phyloP scores from a whole-genome alignment of 192 early-diverging fungal species.

The Helicostylum pulchrum region DNA sequence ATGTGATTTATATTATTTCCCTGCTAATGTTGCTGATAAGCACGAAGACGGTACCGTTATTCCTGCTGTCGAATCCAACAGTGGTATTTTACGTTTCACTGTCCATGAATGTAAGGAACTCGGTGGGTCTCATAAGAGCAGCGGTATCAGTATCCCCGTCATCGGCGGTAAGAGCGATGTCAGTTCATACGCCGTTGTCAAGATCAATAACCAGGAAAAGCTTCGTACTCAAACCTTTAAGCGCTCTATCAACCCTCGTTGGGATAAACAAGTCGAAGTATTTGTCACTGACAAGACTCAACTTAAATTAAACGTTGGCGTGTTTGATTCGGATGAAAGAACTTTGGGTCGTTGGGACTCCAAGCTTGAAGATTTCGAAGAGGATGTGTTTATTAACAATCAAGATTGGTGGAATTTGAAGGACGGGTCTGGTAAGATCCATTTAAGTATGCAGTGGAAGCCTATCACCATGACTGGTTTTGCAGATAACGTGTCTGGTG shows the following conservation, averaged over 20 bases:
- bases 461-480: slow-evolving; percentile 66
- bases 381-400: slow-evolving; percentile 35
- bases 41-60: slow-evolving; percentile 42
- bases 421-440: slow-evolving; percentile 42
- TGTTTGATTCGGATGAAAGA: slow-evolving; percentile 50
- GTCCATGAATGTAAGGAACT: slow-evolving; percentile 69
- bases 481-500: slow-evolving; percentile 48
- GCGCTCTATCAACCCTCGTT: slow-evolving; percentile 76
- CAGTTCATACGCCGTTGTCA: slow-evolving; percentile 55
- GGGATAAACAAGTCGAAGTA: slow-evolving; percentile 66
- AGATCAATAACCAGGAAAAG: slow-evolving; percentile 46
- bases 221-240: slow-evolving; percentile 64
- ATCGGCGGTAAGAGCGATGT: slow-evolving; percentile 33
- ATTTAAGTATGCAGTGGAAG: slow-evolving; percentile 58
- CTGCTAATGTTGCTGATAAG: slow-evolving; percentile 36
- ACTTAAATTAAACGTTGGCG: slow-evolving; percentile 55
- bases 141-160: slow-evolving; percentile 32
- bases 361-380: slow-evolving; percentile 31
- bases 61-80: slow-evolving; percentile 53
- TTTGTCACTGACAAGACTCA: slow-evolving; percentile 70
- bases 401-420: slow-evolving; percentile 41
- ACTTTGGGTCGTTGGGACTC: slow-evolving; percentile 38
- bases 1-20: slow-evolving; percentile 37
- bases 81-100: slow-evolving; percentile 67
- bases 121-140: slow-evolving; percentile 35